These are phyloP conservation scores for Adansonia madagascariensis DNA, from an alignment of 441 rosid species.

Conservation along the genomic window DNA sequence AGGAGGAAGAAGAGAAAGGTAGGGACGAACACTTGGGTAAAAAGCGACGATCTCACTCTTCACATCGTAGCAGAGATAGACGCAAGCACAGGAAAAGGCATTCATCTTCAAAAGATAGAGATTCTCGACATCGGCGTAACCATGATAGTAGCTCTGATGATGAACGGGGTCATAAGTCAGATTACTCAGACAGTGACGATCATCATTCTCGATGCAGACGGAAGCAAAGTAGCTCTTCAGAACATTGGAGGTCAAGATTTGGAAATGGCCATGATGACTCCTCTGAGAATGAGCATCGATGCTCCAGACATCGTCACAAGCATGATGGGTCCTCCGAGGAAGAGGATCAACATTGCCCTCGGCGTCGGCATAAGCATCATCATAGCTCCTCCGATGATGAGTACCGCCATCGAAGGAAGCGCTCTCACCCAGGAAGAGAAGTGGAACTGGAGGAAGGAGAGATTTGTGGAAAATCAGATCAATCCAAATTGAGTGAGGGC, in stretches of 20 bases:
- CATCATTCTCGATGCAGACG: conserved; percentile 16
- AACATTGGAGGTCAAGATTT: conserved; percentile 22
- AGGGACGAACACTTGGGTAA: conserved; percentile 48
- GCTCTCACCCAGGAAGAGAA: conserved; percentile 37
- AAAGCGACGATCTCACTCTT: conserved; percentile 49
- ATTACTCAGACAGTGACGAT: conserved; percentile 35
- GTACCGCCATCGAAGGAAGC: conserved; percentile 37
- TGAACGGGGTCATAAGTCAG: conserved; percentile 32
- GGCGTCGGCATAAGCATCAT: conserved; percentile 35
- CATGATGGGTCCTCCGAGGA: conserved; percentile 32
- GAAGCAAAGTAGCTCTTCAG: conserved; percentile 20
- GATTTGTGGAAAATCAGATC: conserved; percentile 52
- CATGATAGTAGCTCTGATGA: conserved; percentile 45
- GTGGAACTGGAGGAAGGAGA: conserved; percentile 66
- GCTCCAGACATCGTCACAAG: conserved; percentile 30
- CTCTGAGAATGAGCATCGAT: conserved; percentile 38
- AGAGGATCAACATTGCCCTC: conserved; percentile 31
- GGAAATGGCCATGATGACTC: conserved; percentile 32
- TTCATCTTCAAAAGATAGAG: conserved; percentile 57
- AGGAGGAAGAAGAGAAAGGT: conserved; percentile 33
- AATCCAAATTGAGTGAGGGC: conserved; percentile 46
- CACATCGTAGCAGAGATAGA: conserved; percentile 46
- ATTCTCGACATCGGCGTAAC: conserved; percentile 43
- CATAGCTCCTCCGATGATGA: conserved; percentile 35
- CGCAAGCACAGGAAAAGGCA: conserved; percentile 54